Conservation (phyloP, 106 monocot species). For the Iris macrosiphon region DNA sequence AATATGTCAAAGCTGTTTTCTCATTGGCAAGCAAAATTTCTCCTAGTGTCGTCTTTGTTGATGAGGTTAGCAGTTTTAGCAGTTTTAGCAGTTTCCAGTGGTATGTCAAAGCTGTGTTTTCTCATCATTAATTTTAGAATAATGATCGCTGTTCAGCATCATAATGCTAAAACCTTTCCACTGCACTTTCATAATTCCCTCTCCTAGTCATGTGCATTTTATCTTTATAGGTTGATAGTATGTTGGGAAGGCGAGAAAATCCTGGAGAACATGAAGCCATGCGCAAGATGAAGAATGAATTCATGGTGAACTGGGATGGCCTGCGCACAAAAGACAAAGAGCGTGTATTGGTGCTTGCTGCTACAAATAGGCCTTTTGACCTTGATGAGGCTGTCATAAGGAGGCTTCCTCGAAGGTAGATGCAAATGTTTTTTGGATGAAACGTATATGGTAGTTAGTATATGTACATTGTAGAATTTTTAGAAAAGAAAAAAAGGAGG, state of each 20-base stretch:
- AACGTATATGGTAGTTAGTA: no score
- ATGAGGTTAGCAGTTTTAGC: constrained; percentile 67
- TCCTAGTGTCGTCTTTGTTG: constrained; percentile 80
- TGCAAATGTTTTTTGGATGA: background rate
- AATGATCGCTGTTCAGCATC: no score
- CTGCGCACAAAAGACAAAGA: constrained; percentile 86
- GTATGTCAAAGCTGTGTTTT: no score
- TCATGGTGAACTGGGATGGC: constrained; percentile 94
- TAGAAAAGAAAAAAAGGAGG: no score
- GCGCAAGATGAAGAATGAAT: constrained; percentile 97
- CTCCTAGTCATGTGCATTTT: background rate
- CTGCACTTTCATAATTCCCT: no score
- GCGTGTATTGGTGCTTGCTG: constrained; percentile 77
- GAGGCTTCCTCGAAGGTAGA: constrained; percentile 77
- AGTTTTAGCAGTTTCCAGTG: no score
- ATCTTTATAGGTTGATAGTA: constrained; percentile 67
- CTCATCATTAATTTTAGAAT: no score
- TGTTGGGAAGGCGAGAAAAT: constrained; percentile 86
- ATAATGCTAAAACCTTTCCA: no score
- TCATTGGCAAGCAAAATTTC: constrained; percentile 85
- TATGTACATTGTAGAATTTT: no score
- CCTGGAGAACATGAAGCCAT: constrained; percentile 89
- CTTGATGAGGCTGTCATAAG: constrained; percentile 93
- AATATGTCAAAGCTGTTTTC: constrained; percentile 89
- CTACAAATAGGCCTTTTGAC: constrained; percentile 89